These are phyloP conservation scores for Saccharomycopsis malanga DNA, from an alignment of 805 yeast species.

Conservation along the genomic window DNA sequence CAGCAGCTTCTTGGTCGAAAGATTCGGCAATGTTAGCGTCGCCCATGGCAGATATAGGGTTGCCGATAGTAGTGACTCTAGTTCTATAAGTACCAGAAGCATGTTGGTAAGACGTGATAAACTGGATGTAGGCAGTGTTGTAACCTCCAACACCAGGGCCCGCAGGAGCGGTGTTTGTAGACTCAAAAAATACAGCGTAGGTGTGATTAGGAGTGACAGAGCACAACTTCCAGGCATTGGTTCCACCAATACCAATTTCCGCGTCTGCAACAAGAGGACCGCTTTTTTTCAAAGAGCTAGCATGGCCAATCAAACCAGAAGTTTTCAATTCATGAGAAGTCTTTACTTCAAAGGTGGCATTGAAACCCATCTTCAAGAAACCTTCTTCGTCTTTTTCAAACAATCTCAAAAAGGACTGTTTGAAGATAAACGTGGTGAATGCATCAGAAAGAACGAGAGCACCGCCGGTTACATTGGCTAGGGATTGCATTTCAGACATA, in stretches of 20 bases:
- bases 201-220: slow-evolving; percentile 81
- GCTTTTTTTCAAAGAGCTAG: slow-evolving; percentile 58
- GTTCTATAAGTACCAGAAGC: slow-evolving; percentile 49
- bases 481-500: slow-evolving; percentile 83
- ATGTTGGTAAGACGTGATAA: slow-evolving; percentile 56
- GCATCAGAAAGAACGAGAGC: slow-evolving; percentile 82
- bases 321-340: slow-evolving; percentile 84
- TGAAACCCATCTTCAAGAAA: slow-evolving; percentile 81
- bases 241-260: slow-evolving; percentile 91
- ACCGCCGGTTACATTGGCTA: slow-evolving; percentile 87
- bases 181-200: slow-evolving; percentile 85
- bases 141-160: slow-evolving; percentile 21
- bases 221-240: slow-evolving; percentile 82
- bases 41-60: slow-evolving; percentile 37
- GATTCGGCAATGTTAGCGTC: slow-evolving; percentile 37
- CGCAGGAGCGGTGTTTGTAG: slow-evolving; percentile 38
- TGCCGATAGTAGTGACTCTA: slow-evolving; percentile 52
- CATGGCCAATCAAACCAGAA: slow-evolving; percentile 92
- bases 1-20: slow-evolving; percentile 67
- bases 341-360: slow-evolving; percentile 80
- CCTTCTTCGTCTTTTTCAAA: slow-evolving; percentile 86
- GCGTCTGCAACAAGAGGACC: slow-evolving; percentile 78
- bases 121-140: slow-evolving; percentile 38
- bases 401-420: slow-evolving; percentile 81
- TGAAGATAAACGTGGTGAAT: slow-evolving; percentile 89